Evolutionary conservation across 805 yeast species (phyloP).

Genomic region (Zygosaccharomyces siamensis): DNA sequence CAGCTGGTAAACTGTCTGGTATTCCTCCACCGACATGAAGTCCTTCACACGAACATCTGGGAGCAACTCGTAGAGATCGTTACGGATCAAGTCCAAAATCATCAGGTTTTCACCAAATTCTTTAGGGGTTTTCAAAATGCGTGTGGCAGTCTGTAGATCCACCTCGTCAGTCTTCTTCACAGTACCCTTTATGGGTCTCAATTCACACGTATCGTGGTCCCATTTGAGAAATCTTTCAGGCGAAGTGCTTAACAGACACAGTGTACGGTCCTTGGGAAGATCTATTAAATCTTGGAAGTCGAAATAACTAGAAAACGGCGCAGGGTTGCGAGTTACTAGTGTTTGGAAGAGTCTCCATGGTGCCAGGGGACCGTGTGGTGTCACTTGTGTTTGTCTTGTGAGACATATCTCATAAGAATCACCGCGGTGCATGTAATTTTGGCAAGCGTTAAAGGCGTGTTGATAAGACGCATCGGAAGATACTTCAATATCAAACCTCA

Average conservation of each 20-base stretch:
- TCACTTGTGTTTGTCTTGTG: slow-evolving; percentile 68
- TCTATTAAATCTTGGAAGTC: slow-evolving; percentile 42
- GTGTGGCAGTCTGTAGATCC: slow-evolving; percentile 54
- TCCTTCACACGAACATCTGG: slow-evolving; percentile 64
- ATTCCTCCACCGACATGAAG: slow-evolving; percentile 90
- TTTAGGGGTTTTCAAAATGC: slow-evolving; percentile 72
- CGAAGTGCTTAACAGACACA: slow-evolving; percentile 71
- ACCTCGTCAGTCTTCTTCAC: slow-evolving; percentile 61
- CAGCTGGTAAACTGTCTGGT: slow-evolving; percentile 82
- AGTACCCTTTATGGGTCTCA: slow-evolving; percentile 96
- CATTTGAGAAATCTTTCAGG: slow-evolving; percentile 92
- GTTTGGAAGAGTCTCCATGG: slow-evolving; percentile 82
- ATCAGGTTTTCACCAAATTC: slow-evolving; percentile 94
- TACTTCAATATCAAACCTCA: slow-evolving; percentile 33
- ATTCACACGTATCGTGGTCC: slow-evolving; percentile 59
- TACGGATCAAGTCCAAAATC: slow-evolving; percentile 95
- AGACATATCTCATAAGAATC: slow-evolving; percentile 93
- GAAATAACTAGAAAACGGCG: slow-evolving; percentile 85
- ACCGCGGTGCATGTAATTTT: slow-evolving; percentile 63
- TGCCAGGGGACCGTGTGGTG: slow-evolving; percentile 29
- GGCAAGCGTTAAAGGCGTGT: slow-evolving; percentile 56
- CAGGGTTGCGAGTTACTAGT: slow-evolving; percentile 70
- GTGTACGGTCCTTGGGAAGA: slow-evolving; percentile 39
- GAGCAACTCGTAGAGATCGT: slow-evolving; percentile 72
- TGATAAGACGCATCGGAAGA: slow-evolving; percentile 56